phyloP scores from a whole-genome alignment of 2,329 filamentous ascomycete genomes.

The Lachnellula cervina region DNA sequence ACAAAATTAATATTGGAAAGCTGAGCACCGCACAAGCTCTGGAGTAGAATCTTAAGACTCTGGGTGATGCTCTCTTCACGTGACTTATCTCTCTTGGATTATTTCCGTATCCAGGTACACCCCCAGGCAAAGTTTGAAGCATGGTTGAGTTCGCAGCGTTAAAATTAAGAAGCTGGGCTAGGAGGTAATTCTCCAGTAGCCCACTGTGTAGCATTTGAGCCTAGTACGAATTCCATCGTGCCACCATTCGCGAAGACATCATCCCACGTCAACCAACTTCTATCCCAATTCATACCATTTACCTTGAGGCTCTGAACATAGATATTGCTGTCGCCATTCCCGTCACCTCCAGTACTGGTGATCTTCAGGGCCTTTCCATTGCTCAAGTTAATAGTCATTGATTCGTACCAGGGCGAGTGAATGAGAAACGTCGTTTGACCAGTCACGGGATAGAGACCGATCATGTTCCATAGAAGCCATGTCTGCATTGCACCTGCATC shows the following conservation, averaged over 20 bases:
- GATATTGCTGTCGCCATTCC: slow-evolving; percentile 41
- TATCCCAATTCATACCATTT: slow-evolving; percentile 58
- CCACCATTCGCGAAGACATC: slow-evolving; percentile 62
- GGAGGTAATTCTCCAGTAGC: slow-evolving; percentile 55
- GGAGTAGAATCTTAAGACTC: no score
- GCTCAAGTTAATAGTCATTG: slow-evolving; percentile 55
- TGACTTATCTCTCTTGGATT: no score
- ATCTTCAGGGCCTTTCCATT: slow-evolving; percentile 49
- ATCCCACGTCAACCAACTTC: slow-evolving; percentile 61
- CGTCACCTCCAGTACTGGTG: slow-evolving; percentile 45
- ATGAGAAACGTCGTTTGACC: slow-evolving; percentile 65
- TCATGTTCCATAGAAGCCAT: slow-evolving; percentile 64
- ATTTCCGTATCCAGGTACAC: no score
- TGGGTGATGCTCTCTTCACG: no score
- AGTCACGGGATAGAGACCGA: slow-evolving; percentile 63
- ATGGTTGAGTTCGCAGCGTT: neutral
- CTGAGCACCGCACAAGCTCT: no score
- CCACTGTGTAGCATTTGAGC: slow-evolving; percentile 48
- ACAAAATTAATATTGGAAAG: no score
- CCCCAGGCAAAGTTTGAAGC: no score
- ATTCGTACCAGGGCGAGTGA: slow-evolving; percentile 57
- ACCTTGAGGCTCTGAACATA: slow-evolving; percentile 64
- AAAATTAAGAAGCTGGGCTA: slow-evolving; percentile 44
- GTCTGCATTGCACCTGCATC: slow-evolving; percentile 71
- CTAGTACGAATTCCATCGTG: slow-evolving; percentile 60